These are phyloP conservation scores for Zoysia pacifica DNA, from an alignment of 176 grass and related monocot species.

Conservation along the genomic window DNA sequence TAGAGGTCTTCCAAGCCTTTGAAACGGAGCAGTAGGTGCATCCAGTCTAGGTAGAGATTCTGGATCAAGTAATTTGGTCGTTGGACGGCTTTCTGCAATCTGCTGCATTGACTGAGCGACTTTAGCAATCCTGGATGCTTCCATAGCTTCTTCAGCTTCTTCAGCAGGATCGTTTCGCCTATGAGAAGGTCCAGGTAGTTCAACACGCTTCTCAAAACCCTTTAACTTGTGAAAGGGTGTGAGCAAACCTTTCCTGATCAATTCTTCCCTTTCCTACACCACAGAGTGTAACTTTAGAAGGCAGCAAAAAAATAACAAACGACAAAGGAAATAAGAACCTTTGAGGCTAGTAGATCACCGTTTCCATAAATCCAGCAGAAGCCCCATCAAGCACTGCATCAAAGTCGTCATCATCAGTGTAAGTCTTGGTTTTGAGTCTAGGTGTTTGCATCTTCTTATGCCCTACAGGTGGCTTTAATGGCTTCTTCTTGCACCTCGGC, in stretches of 20 bases:
- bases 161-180: constrained; percentile 27
- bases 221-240: constrained; percentile 95
- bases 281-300: constrained; percentile 31
- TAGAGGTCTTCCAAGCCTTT: constrained; percentile 63
- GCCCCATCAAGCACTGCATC: constrained; percentile 78
- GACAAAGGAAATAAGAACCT: not conserved
- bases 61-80: constrained; percentile 81
- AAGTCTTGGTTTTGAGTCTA: constrained; percentile 57
- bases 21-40: constrained; percentile 82
- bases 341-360: constrained; percentile 47
- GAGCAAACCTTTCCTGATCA: constrained; percentile 80
- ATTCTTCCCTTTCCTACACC: constrained; percentile 79
- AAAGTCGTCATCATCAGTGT: constrained; percentile 75
- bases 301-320: not conserved
- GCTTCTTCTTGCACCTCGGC: constrained; percentile 50
- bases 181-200: constrained; percentile 49
- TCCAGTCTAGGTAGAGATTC: constrained; percentile 71
- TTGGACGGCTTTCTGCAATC: constrained; percentile 58
- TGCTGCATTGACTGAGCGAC: constrained; percentile 61
- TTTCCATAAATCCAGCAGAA: constrained; percentile 86
- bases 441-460: constrained; percentile 35
- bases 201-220: constrained; percentile 80
- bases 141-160: constrained; percentile 41
- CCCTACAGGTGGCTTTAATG: constrained; percentile 11
- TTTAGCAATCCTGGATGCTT: constrained; percentile 70